Evolutionary conservation across 2,329 filamentous ascomycete genomes (phyloP).

Genomic region (Venturia nashicola): DNA sequence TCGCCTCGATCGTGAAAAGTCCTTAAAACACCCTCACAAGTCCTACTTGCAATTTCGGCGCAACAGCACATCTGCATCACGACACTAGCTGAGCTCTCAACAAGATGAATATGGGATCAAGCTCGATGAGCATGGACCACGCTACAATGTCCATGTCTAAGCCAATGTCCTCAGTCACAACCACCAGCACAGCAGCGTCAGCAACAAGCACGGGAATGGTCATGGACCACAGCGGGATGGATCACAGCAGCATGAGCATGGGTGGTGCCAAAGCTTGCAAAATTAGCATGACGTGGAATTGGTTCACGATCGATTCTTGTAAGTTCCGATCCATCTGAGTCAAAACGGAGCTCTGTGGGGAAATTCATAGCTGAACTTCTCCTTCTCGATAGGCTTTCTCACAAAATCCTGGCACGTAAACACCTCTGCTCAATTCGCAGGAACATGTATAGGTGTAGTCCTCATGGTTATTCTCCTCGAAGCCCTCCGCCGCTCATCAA

Average conservation of each 20-base stretch:
- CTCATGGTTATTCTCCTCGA: conserved; percentile 64
- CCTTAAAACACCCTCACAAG: not conserved
- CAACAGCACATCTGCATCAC: not conserved
- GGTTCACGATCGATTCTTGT: conserved; percentile 4
- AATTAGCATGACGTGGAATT: conserved; percentile 46
- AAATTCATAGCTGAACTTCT: no score
- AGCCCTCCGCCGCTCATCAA: conserved; percentile 53
- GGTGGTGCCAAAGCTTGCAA: not conserved
- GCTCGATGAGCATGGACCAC: conserved; percentile 3
- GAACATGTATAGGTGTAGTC: conserved; percentile 66
- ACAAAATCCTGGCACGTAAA: conserved; percentile 56
- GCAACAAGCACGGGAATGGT: not conserved
- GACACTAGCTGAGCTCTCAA: not conserved
- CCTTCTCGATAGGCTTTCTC: conserved; percentile 44
- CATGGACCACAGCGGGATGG: conserved; percentile 13
- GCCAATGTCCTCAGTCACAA: conserved; percentile 7
- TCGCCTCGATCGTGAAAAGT: not conserved
- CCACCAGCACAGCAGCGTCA: not conserved
- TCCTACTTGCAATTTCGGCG: not conserved
- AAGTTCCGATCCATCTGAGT: conserved; percentile 17
- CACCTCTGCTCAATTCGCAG: conserved; percentile 62
- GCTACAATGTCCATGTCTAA: conserved; percentile 6
- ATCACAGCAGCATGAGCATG: conserved; percentile 21
- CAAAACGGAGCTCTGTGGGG: not conserved
- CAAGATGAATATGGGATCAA: conserved; percentile 2